A percentile compares a stretch with the other conserved stretches of the same genome.
Conservation (phyloP, 495 filamentous ascomycete genomes). For the Penicillium cinerascens region DNA sequence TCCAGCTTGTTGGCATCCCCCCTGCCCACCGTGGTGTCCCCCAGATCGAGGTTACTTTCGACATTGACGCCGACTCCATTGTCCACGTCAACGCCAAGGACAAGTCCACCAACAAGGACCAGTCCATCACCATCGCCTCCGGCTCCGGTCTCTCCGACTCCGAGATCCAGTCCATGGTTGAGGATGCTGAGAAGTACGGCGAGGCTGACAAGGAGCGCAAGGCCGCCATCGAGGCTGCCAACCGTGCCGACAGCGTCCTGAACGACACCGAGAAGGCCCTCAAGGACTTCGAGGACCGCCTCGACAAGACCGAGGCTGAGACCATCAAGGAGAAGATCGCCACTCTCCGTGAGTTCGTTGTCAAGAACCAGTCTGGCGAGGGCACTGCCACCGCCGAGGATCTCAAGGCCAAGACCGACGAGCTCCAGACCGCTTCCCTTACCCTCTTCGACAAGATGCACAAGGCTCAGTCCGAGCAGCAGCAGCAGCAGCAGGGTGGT, state of each 20-base stretch:
- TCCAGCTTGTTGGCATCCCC: constrained; percentile 98
- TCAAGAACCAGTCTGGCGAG: constrained; percentile 93
- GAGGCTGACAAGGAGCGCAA: constrained; percentile 97
- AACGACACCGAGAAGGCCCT: constrained; percentile 99
- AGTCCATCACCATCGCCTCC: constrained; percentile 98
- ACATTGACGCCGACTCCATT: constrained; percentile 98
- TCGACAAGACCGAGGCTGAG: constrained; percentile 95
- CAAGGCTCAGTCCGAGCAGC: constrained; percentile 81
- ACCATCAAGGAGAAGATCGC: constrained; percentile 92
- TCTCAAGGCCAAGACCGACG: constrained; percentile 96
- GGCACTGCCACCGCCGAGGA: constrained; percentile 77
- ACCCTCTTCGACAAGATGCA: constrained; percentile 99
- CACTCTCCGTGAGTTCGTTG: constrained; percentile 81
- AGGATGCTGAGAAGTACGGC: constrained; percentile 95
- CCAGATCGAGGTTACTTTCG: constrained; percentile 98
- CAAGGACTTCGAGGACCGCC: constrained; percentile 90
- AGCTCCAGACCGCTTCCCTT: constrained; percentile 91
- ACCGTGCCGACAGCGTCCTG: constrained; percentile 91
- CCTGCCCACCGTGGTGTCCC: constrained; percentile 97
- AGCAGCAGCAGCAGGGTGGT: constrained; percentile 48
- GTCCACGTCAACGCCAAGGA: constrained; percentile 99
- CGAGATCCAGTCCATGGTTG: constrained; percentile 95
- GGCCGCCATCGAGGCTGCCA: constrained; percentile 87
- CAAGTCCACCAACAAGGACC: constrained; percentile 99
- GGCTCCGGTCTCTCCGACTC: constrained; percentile 94